Base-by-base conservation (phyloP, 2,329 filamentous ascomycete genomes). In the Aspergillus sp. region DNA sequence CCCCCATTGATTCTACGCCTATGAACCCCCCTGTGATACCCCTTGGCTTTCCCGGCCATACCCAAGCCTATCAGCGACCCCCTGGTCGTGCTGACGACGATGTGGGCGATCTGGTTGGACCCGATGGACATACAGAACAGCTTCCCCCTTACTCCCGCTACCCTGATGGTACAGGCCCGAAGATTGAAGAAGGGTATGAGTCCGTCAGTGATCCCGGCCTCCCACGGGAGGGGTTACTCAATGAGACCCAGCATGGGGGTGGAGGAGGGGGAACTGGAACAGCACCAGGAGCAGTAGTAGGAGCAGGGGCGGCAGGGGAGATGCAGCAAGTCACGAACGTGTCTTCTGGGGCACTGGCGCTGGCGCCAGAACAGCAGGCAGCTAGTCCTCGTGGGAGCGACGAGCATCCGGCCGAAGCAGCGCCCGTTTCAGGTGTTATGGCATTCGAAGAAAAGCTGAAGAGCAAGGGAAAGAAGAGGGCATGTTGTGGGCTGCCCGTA, bases 61-160 rank as follows among this genome's bases (percentile, higher is more conserved):
- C 74, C 4, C 79, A 78, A 49, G 72, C 77, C 46, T 94, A 89
- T 57, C 85, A 84, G 59, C 75, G 86, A 52, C 81, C 84, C 44
- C 68, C 88, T 44, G 86, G 85, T 0, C 62, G 61, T 19, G 59
- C 59, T 47, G 88, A 88, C 44, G 88, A 95, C 67, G 90, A 95
- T 57, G 73, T 80, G n/a, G 88, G 85, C 41, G 89, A 90, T 62
- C 80, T 96, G 45, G 84, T 96, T 44, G 89, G 89, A 1, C 86
- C 86, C 0, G 82, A 94, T 59, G 90, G 90, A 1, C 89, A 96
- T 61, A 84, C 86, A 1, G 91, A 97, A 66, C 88, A 94, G 64
- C 72, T 96, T 12, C 91, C 91, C 8, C 91, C 91, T 0, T 97
- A 97, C 62, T 87, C 88, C 9, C 78, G 88, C 63, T 96, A 94